Base-by-base conservation (phyloP, 2,329 filamentous ascomycete species). In the Decorospora gaudefroyi region DNA sequence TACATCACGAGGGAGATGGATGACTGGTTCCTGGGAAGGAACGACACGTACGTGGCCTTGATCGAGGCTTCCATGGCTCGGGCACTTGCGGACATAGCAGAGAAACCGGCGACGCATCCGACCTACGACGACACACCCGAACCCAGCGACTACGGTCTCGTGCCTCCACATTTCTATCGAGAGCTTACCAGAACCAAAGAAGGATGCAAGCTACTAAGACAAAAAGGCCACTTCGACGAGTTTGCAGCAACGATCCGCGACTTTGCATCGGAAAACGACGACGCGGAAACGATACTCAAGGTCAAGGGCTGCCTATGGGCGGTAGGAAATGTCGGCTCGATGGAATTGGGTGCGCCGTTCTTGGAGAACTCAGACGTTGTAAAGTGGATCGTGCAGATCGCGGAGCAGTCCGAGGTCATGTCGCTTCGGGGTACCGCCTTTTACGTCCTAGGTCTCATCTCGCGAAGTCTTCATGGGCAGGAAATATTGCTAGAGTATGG, bases 1-100 rank as follows among this genome's bases (percentile, higher is more conserved):
- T 99, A 99, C 67, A 99, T 99, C 70, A 96, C 91, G 50, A 93
- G 95, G 66, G 95, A 99, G 69, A 99, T 99, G 93, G 93, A 99
- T 59, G 95, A 99, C 72, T 99, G 93, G 93, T 99, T 97, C 65
- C 78, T 99, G 12, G 93, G 93, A 10, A 85, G 93, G 30, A 99
- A 99, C 65, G 92, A 99, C 68, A 86, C 85, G n/a, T 99, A 99
- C 57, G 93, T 99, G 36, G 82, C 84, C 25, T 81, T 97, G 27
- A 92, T 99, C 27, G 93, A 99, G 70, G 93, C 95, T n/a, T 95
- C 91, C 41, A 78, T 99, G 37, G 90, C 91, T 21, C 85, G 90
- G 48, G 87, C 91, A 0, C 91, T 96, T 55, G 78, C 84, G n/a
- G 74, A 77, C 42, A 64, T 74, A n/a, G 71, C 72, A 1, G 80